Base-by-base conservation (phyloP, 2,329 filamentous ascomycete genomes). In the Hypoxylon sp. region DNA sequence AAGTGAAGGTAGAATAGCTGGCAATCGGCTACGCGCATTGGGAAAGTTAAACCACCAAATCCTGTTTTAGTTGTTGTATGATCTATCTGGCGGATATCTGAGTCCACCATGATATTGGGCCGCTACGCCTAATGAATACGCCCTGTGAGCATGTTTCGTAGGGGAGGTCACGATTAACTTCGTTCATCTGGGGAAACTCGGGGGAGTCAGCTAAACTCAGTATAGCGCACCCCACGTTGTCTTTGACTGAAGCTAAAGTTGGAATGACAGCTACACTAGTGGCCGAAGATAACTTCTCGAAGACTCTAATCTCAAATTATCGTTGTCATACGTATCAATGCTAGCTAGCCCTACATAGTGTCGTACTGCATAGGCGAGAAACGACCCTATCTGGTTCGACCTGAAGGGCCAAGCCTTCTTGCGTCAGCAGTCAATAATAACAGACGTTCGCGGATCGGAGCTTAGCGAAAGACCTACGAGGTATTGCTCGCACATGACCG, bases 341-440 rank as follows among this genome's bases (percentile, higher is more conserved):
- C 11, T 15, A 54, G n/a, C 42, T 61, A 71, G 66, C 67, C 69
- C 42, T 69, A 67, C 39, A 55, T 67, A 48, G 55, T 65, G 69
- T 71, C 39, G 67, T 64, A 67, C 54, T 61, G 69, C 69, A 69
- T 71, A 62, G 53, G 57, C 51, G 56, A 56, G 21, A 11, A n/a
- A 50, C 44, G n/a, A 44, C 39, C 48, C 11, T 44, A 17, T 51
- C 21, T 21, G 46, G 56, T 54, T 53, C 59, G 65, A 62, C 57
- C 24, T 51, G 44, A 37, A 35, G 44, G 7, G 64, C 56, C 58
- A 66, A 68, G 65, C 46, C 17, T 54, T 60, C 48, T 60, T 63
- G 68, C 65, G 62, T 63, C 58, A 68, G 53, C 21, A 47, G 53
- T 13, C 42, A 39, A 44, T 37, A 53, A 60, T 60, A 61, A 51